A percentile compares a stretch with the other conserved stretches of the same genome.
Conservation (phyloP, 2,329 filamentous ascomycete genomes). For the Chrysoporthe austroafricana region DNA sequence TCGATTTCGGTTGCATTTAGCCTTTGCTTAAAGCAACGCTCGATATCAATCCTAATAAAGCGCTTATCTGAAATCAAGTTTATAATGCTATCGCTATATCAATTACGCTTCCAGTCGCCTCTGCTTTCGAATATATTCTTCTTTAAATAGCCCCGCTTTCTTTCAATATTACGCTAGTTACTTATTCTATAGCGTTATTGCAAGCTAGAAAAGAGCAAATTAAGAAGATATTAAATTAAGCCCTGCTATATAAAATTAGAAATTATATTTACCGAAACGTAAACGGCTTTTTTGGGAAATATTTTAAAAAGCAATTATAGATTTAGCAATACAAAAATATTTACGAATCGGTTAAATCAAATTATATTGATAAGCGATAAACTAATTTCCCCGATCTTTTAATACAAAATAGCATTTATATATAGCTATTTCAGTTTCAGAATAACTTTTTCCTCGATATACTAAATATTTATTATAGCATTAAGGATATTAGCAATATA, state of each 20-base stretch:
- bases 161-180: background rate
- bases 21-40: conserved; percentile 18
- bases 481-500: background rate
- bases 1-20: conserved; percentile 35
- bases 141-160: background rate
- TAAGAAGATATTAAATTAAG: background rate
- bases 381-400: background rate
- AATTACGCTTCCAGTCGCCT: too few relatives aligned
- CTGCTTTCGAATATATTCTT: too few relatives aligned
- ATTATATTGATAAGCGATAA: background rate
- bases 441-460: background rate
- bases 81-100: background rate
- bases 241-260: background rate
- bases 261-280: background rate
- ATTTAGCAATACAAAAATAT: background rate
- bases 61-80: background rate
- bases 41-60: background rate
- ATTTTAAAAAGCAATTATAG: background rate
- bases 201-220: background rate
- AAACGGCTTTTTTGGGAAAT: background rate
- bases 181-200: background rate
- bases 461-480: background rate
- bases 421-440: background rate
- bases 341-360: background rate
- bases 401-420: background rate